Conservation (phyloP, 2,329 filamentous ascomycete genomes). For the Fusarium sp. region DNA sequence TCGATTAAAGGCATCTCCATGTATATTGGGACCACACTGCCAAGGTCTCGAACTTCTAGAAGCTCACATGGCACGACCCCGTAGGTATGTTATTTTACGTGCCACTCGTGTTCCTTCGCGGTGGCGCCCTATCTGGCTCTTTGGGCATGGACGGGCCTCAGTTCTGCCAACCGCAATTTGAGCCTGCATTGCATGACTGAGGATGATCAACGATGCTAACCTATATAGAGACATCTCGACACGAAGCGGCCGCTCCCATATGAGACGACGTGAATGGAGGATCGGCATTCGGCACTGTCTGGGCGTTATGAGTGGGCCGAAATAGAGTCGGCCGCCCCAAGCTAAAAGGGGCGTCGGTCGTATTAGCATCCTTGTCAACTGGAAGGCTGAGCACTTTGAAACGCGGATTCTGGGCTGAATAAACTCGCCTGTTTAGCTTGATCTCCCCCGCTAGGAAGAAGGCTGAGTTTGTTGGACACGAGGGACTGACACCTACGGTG, state of each 20-base stretch:
- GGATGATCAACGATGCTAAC: background rate
- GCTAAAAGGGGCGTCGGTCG: slow-evolving; percentile 6
- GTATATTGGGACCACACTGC: background rate
- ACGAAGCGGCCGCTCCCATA: slow-evolving; percentile 8
- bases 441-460: background rate
- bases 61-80: slow-evolving; percentile 1
- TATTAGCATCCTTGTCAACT: background rate
- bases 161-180: background rate
- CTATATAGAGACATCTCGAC: background rate
- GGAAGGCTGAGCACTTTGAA: slow-evolving; percentile 13
- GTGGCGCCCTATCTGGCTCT: background rate
- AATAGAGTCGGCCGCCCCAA: slow-evolving; percentile 5
- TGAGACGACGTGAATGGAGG: slow-evolving; percentile 2
- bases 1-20: slow-evolving; percentile 69
- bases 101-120: background rate
- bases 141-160: background rate
- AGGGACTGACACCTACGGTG: background rate
- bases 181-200: background rate
- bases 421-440: background rate
- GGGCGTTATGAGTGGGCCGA: background rate
- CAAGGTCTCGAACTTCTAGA: background rate
- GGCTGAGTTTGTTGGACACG: slow-evolving; percentile 11
- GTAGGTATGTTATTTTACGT: slow-evolving; percentile 2
- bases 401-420: slow-evolving; percentile 1
- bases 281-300: slow-evolving; percentile 10